Evolutionary conservation across 1,284 basidiomycete genomes (phyloP).

Genomic region (Ustanciosporium gigantosporum): DNA sequence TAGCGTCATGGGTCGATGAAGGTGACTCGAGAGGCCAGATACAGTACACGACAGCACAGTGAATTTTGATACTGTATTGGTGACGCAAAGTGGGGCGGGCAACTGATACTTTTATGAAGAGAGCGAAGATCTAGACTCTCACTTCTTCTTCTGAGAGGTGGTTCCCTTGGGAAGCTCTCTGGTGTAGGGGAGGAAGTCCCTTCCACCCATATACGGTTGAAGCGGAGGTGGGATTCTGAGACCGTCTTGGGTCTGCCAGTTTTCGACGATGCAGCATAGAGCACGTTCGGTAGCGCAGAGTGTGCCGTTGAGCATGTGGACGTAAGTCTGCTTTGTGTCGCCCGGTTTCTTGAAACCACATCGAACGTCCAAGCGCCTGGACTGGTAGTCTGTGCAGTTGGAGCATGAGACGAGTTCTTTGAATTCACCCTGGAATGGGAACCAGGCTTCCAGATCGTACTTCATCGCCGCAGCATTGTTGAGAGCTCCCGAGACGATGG

Average conservation of each 20-base stretch:
- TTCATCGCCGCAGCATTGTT: slow-evolving; percentile 97
- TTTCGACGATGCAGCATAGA: slow-evolving; percentile 96
- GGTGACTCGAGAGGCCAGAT: no score
- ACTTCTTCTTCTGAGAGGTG: slow-evolving; percentile 69
- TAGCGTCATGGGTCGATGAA: no score
- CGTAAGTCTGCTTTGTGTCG: slow-evolving; percentile 58
- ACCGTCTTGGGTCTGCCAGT: slow-evolving; percentile 95
- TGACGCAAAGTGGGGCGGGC: no score
- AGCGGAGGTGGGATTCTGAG: slow-evolving; percentile 84
- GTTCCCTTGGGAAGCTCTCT: slow-evolving; percentile 76
- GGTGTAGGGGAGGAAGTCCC: slow-evolving; percentile 86
- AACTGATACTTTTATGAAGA: no score
- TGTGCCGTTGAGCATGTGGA: slow-evolving; percentile 70
- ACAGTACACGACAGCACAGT: no score
- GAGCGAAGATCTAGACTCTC: no score
- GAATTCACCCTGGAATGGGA: slow-evolving; percentile 94
- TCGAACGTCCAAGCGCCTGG: slow-evolving; percentile 53
- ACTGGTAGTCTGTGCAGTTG: slow-evolving; percentile 65
- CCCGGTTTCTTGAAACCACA: slow-evolving; percentile 60
- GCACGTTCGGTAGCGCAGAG: slow-evolving; percentile 95
- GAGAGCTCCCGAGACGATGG: slow-evolving; percentile 93
- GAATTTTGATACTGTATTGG: no score
- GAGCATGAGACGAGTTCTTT: slow-evolving; percentile 73
- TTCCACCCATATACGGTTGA: slow-evolving; percentile 92
- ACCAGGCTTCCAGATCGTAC: slow-evolving; percentile 98